Percentiles rank a stretch among this genome's conserved stretches.
phyloP scores from a whole-genome alignment of 768 basidiomycete genomes.

The Lyophyllum decastes region DNA sequence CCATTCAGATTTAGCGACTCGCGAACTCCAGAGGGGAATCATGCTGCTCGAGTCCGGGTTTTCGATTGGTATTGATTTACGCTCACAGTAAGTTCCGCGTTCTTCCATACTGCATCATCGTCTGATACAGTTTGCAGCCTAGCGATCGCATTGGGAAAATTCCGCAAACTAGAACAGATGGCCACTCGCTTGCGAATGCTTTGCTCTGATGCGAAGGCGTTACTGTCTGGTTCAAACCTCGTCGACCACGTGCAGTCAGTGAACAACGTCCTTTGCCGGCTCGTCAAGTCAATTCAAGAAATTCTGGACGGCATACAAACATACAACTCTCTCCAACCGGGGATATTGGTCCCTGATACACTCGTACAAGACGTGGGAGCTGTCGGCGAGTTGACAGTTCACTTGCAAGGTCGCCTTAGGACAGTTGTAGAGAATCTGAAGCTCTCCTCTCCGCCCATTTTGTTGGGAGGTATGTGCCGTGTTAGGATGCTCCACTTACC shows the following conservation, averaged over 20 bases:
- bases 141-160: conserved; percentile 22
- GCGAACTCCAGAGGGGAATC: conserved; percentile 80
- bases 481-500: neutral
- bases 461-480: conserved; percentile 37
- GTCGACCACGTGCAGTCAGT: conserved; percentile 18
- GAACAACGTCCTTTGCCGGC: conserved; percentile 30
- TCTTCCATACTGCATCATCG: neutral
- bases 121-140: conserved; percentile 26
- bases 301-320: conserved; percentile 31
- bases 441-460: conserved; percentile 28
- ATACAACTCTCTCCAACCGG: conserved; percentile 34
- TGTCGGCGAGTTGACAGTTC: conserved; percentile 22
- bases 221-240: conserved; percentile 9
- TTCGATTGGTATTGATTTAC: conserved; percentile 59
- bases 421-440: conserved; percentile 19
- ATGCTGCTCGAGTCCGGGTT: conserved; percentile 81
- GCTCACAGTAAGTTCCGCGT: conserved; percentile 58
- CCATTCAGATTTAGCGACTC: conserved; percentile 81
- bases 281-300: conserved; percentile 38
- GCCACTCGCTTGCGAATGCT: conserved; percentile 28
- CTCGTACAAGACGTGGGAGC: conserved; percentile 28
- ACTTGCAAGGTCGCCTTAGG: conserved; percentile 26
- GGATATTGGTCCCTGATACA: conserved; percentile 17
- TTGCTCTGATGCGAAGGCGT: conserved; percentile 10
- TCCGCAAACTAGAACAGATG: conserved; percentile 23